Evolutionary conservation across 805 yeast genomes (phyloP), one percentile per base, ranked within the genome.

Genomic region (Sugiyamaella boreocaroliniensis): DNA sequence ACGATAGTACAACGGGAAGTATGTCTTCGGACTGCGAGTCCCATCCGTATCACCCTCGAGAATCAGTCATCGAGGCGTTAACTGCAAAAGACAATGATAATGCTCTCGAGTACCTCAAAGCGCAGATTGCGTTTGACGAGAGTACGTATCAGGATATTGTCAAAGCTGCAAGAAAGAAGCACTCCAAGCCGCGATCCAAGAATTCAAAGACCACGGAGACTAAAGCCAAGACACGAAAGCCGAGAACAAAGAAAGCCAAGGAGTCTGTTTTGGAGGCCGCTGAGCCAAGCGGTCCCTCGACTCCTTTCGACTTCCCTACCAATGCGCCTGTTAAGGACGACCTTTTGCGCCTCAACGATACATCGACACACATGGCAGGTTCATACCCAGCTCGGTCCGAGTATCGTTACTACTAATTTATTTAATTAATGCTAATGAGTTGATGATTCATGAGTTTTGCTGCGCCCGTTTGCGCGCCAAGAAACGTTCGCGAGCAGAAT

Each of bases 401-500:
- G 32, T 40, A 48, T 41, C 46, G 15, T 41, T n/a, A 46, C 19
- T 46, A 46, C 16, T 46, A 46, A 40, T 18, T 16, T 29, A 15
- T 37, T 19, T 45, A 15, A 34, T 34, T 32, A 51, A 49, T 29
- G 40, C 40, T 20, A 18, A 46, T 15, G 18, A 46, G n/a, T 34
- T 43, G 11, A 44, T 41, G 15, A 32, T 16, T 19, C 41, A 12
- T 45, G 29, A 42, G 44, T 11, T 42, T 49, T 37, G 50, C 51
- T 29, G 43, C 45, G 52, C 52, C 40, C 52, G 47, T 52, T 64
- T 64, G 16, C 68, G 50, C 6, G 58, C 61, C 41, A 63, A 53
- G 50, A 62, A 64, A 26, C 68, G 46, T 47, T 61, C 64, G 10
- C 64, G 53, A 10, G 68, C 68, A 16, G 50, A 41, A 8, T 53